Conservation (phyloP, 2,329 filamentous ascomycete species). For the Didymella lethalis region DNA sequence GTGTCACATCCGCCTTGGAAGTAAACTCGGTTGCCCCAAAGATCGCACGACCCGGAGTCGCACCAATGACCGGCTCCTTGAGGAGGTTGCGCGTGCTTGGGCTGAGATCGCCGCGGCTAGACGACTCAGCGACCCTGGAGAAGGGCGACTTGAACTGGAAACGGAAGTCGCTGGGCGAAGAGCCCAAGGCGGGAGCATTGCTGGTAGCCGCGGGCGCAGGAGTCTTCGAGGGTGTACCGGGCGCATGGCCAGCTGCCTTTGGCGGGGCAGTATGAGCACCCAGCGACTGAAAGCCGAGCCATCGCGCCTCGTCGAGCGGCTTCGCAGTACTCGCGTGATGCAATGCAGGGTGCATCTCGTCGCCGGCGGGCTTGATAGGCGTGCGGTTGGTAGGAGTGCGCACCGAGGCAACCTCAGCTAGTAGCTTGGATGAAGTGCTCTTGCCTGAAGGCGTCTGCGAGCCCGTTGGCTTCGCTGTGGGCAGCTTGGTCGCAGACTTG, state of each 20-base stretch:
- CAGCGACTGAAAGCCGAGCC: slow-evolving; percentile 78
- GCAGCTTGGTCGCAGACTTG: slow-evolving; percentile 33
- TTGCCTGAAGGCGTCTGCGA: slow-evolving; percentile 60
- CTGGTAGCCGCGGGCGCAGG: slow-evolving; percentile 35
- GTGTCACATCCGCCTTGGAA: slow-evolving; percentile 51
- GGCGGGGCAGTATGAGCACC: slow-evolving; percentile 62
- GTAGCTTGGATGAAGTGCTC: slow-evolving; percentile 35
- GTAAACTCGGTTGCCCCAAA: slow-evolving; percentile 46
- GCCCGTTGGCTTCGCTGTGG: slow-evolving; percentile 30
- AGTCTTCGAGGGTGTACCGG: slow-evolving; percentile 71
- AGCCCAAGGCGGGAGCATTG: slow-evolving; percentile 39
- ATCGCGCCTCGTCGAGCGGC: slow-evolving; percentile 78
- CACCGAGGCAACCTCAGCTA: slow-evolving; percentile 30
- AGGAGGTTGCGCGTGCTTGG: slow-evolving; percentile 67
- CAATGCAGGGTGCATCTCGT: slow-evolving; percentile 92
- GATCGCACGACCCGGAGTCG: slow-evolving; percentile 38
- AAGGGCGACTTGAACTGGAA: slow-evolving; percentile 68
- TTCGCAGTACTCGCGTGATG: slow-evolving; percentile 77
- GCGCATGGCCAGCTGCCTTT: slow-evolving; percentile 55
- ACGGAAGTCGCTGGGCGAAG: slow-evolving; percentile 67
- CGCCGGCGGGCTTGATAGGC: slow-evolving; percentile 72
- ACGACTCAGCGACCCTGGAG: slow-evolving; percentile 65
- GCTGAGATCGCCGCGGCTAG: slow-evolving; percentile 70
- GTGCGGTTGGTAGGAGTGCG: slow-evolving; percentile 67
- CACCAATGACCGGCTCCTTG: slow-evolving; percentile 73